Evolutionary conservation across 169 alveolate species (phyloP), one percentile per base, ranked within the genome.

Genomic region (Hepatocystis sp.): DNA sequence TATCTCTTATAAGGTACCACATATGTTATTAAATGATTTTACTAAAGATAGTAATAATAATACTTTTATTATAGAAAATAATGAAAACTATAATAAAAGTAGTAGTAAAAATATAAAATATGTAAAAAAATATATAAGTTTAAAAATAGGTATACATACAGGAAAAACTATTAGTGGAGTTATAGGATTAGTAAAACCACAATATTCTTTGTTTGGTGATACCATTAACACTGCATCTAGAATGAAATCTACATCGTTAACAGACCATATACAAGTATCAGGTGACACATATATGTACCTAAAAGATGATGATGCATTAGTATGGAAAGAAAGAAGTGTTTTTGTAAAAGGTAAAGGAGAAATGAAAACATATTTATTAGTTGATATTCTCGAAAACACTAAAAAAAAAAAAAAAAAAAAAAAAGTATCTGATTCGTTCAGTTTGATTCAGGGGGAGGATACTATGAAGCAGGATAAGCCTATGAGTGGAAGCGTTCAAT

Each of bases 141-240:
- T 96, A 25, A 95, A 95, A 86, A 97, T 98, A 28, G 99, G 99
- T 15, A 96, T 97, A 55, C 98, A 98, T 86, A 95, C 97, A 56
- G 99, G 99, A 21, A 93, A 95, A 23, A 99, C 97, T 0, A 96
- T 97, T 56, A 96, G 99, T 1, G 99, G 99, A 2, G 99, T 98
- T 34, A 98, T 98, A 11, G 99, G 99, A n/a, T 96, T 97, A 27
- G 98, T 95, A 66, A 98, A 97, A 84, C 99, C 99, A 4, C 98
- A 98, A 88, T 98, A 97, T 90, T 96, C 99, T 15, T 94, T 98
- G 30, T 96, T 98, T 71, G 99, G 99, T 7, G 99, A 97, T 90
- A 97, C 99, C 13, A 98, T 98, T n/a, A 98, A 98, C 85, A 98
- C 99, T 8, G 98, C 99, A 13, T 92, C 98, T 21, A 94, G 99